Conservation (phyloP, 106 monocot species). For the Dactylorhiza incarnata region DNA sequence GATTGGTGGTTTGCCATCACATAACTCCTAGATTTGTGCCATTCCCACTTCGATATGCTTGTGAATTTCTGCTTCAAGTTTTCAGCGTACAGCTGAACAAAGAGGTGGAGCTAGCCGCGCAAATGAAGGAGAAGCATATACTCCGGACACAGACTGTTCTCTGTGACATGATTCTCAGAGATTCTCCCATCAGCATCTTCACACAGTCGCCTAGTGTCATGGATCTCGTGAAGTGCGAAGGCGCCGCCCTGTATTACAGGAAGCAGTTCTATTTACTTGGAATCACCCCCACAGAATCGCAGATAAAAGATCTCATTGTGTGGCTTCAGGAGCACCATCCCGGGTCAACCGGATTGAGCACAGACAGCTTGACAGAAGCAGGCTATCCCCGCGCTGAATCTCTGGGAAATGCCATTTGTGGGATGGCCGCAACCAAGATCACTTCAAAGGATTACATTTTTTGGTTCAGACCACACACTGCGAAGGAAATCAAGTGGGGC, state of each 20-base stretch:
- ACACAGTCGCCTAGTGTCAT: slow-evolving; percentile 80
- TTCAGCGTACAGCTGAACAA: slow-evolving; percentile 78
- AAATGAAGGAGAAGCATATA: slow-evolving; percentile 83
- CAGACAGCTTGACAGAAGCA: slow-evolving; percentile 79
- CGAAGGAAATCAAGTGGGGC: slow-evolving; percentile 89
- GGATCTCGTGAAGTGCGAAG: slow-evolving; percentile 88
- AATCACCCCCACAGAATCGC: slow-evolving; percentile 47
- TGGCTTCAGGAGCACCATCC: slow-evolving; percentile 72
- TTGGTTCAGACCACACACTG: slow-evolving; percentile 82
- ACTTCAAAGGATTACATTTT: slow-evolving; percentile 66
- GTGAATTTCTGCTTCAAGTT: slow-evolving; percentile 88
- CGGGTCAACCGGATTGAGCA: slow-evolving; percentile 70
- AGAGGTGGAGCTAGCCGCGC: slow-evolving; percentile 78
- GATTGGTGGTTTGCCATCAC: slow-evolving; percentile 88
- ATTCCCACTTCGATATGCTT: slow-evolving; percentile 94
- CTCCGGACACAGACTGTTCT: slow-evolving; percentile 67
- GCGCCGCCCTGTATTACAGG: slow-evolving; percentile 78
- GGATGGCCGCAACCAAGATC: slow-evolving; percentile 86
- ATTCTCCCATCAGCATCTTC: slow-evolving; percentile 80
- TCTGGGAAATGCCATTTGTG: slow-evolving; percentile 64
- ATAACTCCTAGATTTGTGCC: slow-evolving; percentile 63
- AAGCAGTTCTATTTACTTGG: slow-evolving; percentile 66
- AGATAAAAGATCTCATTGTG: slow-evolving; percentile 49
- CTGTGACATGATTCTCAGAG: slow-evolving; percentile 90
- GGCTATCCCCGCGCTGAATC: slow-evolving; percentile 58